Evolutionary conservation across 352 stramenopile genomes (phyloP).

Genomic region (Blastocystis sp.): DNA sequence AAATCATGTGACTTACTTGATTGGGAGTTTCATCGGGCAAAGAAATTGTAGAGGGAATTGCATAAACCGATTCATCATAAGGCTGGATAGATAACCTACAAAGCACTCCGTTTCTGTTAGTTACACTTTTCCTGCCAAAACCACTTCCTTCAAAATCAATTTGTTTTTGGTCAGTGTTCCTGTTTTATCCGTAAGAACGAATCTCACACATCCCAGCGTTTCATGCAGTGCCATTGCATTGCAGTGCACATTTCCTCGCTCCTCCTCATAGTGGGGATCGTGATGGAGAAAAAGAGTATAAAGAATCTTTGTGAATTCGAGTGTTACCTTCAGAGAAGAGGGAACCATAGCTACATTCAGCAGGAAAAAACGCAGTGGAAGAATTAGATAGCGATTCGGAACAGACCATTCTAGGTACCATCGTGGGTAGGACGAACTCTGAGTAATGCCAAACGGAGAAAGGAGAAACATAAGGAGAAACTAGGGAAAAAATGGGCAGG

Average conservation of each 20-base stretch:
- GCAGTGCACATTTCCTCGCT: slow-evolving; percentile 61
- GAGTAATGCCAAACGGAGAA: slow-evolving; percentile 75
- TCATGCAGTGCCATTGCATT: slow-evolving; percentile 70
- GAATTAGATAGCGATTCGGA: slow-evolving; percentile 58
- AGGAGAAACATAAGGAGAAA: slow-evolving; percentile 56
- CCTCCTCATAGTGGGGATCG: slow-evolving; percentile 64
- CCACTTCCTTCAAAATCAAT: slow-evolving; percentile 72
- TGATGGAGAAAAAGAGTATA: slow-evolving; percentile 58
- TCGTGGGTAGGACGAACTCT: slow-evolving; percentile 75
- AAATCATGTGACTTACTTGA: too few species aligned
- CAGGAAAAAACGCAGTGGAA: slow-evolving; percentile 74
- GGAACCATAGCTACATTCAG: slow-evolving; percentile 82
- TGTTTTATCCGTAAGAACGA: slow-evolving; percentile 87
- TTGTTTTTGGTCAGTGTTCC: slow-evolving; percentile 87
- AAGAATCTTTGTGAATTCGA: slow-evolving; percentile 62
- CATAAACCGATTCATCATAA: background rate
- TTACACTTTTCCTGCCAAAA: slow-evolving; percentile 46
- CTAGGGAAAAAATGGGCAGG: slow-evolving; percentile 65
- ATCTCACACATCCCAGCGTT: slow-evolving; percentile 80
- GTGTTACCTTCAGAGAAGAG: slow-evolving; percentile 80
- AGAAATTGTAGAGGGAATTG: background rate
- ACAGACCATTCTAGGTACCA: slow-evolving; percentile 71
- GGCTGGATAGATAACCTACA: background rate
- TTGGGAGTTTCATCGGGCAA: background rate
- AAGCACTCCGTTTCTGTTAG: background rate